phyloP scores from a whole-genome alignment of 768 basidiomycete genomes.

The Termitomyces sp. region DNA sequence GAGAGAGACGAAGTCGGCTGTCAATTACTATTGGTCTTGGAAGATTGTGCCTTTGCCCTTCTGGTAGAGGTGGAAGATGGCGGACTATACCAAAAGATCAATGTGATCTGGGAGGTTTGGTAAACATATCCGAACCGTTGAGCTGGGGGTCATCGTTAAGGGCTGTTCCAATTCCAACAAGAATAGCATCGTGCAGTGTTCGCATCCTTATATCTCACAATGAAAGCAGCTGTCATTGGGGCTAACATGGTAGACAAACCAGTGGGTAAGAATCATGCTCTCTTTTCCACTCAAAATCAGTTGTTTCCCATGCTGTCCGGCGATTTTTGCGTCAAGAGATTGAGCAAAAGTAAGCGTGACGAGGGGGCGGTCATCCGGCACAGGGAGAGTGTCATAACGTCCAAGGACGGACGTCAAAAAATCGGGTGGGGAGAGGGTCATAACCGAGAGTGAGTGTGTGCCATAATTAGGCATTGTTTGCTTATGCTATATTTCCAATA shows the following conservation, averaged over 20 bases:
- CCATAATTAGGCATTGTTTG: conserved; percentile 8
- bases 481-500: conserved; percentile 3
- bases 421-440: conserved; percentile 14
- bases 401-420: conserved; percentile 20
- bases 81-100: conserved; percentile 35
- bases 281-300: conserved; percentile 80
- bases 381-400: conserved; percentile 11
- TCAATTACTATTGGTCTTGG: conserved; percentile 88
- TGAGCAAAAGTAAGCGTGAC: conserved; percentile 87
- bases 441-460: neutral
- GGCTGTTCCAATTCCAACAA: conserved; percentile 87
- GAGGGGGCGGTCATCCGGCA: conserved; percentile 35
- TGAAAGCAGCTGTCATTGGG: neutral
- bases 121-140: conserved; percentile 54
- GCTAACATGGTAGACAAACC: conserved; percentile 41
- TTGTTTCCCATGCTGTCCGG: conserved; percentile 65
- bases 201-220: conserved; percentile 58
- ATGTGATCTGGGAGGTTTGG: neutral
- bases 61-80: conserved; percentile 40
- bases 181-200: conserved; percentile 86
- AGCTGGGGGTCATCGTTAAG: conserved; percentile 91
- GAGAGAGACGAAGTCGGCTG: conserved; percentile 56
- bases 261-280: conserved; percentile 92
- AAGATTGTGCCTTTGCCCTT: conserved; percentile 32
- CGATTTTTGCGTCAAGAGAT: conserved; percentile 85